phyloP scores from a whole-genome alignment of 441 rosid genomes.

The Macaranga tanarius region DNA sequence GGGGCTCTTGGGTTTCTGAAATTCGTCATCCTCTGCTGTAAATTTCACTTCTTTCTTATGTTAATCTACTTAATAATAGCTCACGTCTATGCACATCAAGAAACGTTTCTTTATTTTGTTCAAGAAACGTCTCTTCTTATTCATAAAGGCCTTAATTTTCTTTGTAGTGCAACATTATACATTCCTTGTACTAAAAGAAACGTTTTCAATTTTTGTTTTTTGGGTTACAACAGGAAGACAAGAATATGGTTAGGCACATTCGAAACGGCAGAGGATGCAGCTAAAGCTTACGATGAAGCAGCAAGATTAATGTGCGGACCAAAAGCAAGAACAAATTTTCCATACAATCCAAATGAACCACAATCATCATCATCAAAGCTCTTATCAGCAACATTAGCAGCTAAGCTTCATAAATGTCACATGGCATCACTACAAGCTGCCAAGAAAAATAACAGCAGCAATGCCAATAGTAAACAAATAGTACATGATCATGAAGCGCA shows the following conservation, averaged over 20 bases:
- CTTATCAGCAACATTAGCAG: conserved; percentile 60
- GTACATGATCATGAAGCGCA: conserved; percentile 14
- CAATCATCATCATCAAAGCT: conserved; percentile 64
- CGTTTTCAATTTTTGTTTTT: conserved; percentile 4
- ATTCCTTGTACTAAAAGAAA: conserved; percentile 8
- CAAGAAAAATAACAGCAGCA: conserved; percentile 21
- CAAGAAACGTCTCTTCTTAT: neutral
- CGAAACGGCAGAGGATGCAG: conserved; percentile 74
- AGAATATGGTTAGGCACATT: conserved; percentile 81
- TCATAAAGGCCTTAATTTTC: too few species aligned
- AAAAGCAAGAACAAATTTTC: conserved; percentile 60
- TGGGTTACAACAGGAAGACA: conserved; percentile 51
- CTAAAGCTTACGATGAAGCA: conserved; percentile 71
- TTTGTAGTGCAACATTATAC: neutral
- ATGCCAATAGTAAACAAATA: conserved; percentile 5
- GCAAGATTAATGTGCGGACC: conserved; percentile 70
- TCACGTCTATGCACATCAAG: neutral
- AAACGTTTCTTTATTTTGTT: neutral
- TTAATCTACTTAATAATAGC: neutral
- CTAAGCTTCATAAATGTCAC: conserved; percentile 68
- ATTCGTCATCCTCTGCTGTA: conserved; percentile 95
- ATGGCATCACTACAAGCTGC: conserved; percentile 45
- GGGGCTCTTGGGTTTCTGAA: conserved; percentile 99
- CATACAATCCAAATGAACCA: conserved; percentile 49
- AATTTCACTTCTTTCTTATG: conserved; percentile 12